Percentiles rank a stretch among this genome's conserved stretches.
These are phyloP conservation scores for Xerocomellus dryophilus DNA, from an alignment of 768 basidiomycete genomes.

Conservation along the genomic window DNA sequence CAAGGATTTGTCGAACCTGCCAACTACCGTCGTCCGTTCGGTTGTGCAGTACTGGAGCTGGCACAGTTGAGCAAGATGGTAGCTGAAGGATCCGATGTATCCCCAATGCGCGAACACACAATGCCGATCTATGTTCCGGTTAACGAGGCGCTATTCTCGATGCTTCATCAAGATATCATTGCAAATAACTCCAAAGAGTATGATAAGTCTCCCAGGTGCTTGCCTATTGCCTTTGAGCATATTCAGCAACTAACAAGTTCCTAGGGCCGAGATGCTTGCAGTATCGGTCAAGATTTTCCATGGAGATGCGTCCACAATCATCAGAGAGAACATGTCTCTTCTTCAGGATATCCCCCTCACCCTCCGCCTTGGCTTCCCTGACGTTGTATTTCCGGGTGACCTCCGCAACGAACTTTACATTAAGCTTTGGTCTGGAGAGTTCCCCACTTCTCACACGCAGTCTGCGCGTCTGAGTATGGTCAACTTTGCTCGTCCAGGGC, in stretches of 20 bases:
- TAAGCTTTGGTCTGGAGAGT: constrained; percentile 94
- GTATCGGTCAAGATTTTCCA: constrained; percentile 84
- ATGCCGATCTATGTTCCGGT: constrained; percentile 87
- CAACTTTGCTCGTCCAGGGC: constrained; percentile 56
- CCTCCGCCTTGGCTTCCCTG: constrained; percentile 87
- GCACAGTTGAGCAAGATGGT: constrained; percentile 69
- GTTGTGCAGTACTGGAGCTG: constrained; percentile 91
- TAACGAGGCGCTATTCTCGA: constrained; percentile 85
- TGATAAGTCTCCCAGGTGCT: constrained; percentile 77
- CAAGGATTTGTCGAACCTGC: constrained; percentile 34
- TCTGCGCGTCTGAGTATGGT: constrained; percentile 58
- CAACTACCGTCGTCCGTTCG: constrained; percentile 83
- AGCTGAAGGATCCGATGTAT: constrained; percentile 60
- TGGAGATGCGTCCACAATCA: constrained; percentile 71
- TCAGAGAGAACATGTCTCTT: constrained; percentile 80
- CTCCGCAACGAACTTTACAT: constrained; percentile 94
- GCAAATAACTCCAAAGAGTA: constrained; percentile 72
- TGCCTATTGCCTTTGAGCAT: constrained; percentile 2
- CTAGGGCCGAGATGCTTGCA: constrained; percentile 82
- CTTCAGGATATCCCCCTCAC: constrained; percentile 81
- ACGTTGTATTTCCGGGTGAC: constrained; percentile 92
- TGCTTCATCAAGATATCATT: constrained; percentile 94
- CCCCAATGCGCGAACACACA: constrained; percentile 66
- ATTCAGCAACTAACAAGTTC: not conserved
- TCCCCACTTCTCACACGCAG: constrained; percentile 51